Conservation (phyloP, 1,139 yeast genomes). For the Kurtzmaniella quercitrusa region DNA sequence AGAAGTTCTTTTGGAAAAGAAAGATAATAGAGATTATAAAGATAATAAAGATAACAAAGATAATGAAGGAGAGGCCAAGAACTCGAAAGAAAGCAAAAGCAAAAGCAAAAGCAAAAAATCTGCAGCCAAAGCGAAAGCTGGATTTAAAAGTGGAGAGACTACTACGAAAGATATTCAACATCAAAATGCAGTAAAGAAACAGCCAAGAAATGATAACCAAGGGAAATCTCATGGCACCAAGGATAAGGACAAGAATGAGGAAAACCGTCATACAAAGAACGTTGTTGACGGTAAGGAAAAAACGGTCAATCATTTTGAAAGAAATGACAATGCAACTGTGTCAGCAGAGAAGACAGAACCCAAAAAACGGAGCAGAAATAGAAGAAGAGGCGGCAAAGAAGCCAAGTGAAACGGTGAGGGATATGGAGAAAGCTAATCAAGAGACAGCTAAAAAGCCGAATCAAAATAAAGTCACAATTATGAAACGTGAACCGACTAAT, state of each 20-base stretch:
- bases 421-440: no score
- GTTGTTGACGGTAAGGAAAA: background rate
- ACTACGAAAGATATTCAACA: slow-evolving; percentile 1
- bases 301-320: background rate
- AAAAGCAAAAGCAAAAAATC: slow-evolving; percentile 1
- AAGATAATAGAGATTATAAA: no score
- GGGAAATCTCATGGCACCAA: background rate
- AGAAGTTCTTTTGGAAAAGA: background rate
- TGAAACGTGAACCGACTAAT: background rate
- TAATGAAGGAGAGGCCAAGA: slow-evolving; percentile 2
- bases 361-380: no score
- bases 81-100: slow-evolving; percentile 1
- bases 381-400: no score
- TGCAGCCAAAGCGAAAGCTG: slow-evolving; percentile 1
- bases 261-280: background rate
- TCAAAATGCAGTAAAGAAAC: background rate
- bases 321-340: no score
- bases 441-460: no score
- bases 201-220: background rate
- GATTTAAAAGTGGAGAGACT: no score
- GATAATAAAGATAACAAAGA: background rate
- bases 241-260: background rate
- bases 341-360: no score
- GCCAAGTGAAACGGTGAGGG: no score
- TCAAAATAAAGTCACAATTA: background rate